Evolutionary conservation across 2,329 filamentous ascomycete species (phyloP).

Genomic region (Cladosporium sp.): DNA sequence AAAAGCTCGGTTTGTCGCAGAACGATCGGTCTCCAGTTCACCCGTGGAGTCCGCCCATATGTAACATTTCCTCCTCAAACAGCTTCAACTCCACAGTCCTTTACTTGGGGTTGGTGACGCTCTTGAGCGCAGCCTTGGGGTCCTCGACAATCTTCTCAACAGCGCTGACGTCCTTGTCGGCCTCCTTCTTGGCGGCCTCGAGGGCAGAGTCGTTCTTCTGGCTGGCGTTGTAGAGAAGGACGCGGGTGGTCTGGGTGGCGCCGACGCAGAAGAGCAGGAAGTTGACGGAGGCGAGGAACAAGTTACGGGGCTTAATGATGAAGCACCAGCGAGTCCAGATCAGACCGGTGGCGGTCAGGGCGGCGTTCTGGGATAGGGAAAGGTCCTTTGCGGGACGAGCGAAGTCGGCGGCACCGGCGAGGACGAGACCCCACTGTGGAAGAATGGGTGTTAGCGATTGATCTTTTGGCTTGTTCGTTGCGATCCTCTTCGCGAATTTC

Average conservation of each 20-base stretch:
- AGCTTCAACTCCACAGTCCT: not conserved
- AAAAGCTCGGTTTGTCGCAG: not conserved
- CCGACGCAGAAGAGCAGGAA: slow-evolving; percentile 95
- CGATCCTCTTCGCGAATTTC: not conserved
- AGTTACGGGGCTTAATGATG: slow-evolving; percentile 91
- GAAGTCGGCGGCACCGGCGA: slow-evolving; percentile 90
- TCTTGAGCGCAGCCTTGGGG: slow-evolving; percentile 19
- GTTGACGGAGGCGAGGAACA: slow-evolving; percentile 92
- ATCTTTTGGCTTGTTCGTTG: not conserved
- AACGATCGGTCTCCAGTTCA: not conserved
- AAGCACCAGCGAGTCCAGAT: slow-evolving; percentile 99
- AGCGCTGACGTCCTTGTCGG: slow-evolving; percentile 33
- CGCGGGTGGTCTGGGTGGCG: slow-evolving; percentile 76
- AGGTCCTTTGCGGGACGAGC: slow-evolving; percentile 88
- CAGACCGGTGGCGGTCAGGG: slow-evolving; percentile 83
- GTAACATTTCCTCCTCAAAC: slow-evolving; percentile 5
- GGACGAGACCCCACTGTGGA: slow-evolving; percentile 79
- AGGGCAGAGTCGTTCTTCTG: slow-evolving; percentile 57
- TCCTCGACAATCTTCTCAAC: slow-evolving; percentile 40
- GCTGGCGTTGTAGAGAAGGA: slow-evolving; percentile 64
- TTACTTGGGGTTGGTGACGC: slow-evolving; percentile 19
- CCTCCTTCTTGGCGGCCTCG: slow-evolving; percentile 41
- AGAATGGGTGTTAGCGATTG: slow-evolving; percentile 12
- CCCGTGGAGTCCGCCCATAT: slow-evolving; percentile 3
- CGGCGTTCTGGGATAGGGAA: slow-evolving; percentile 87